Evolutionary conservation across 1,284 basidiomycete genomes (phyloP), one percentile per base, ranked within the genome.

Genomic region (Vanrija pseudolonga): DNA sequence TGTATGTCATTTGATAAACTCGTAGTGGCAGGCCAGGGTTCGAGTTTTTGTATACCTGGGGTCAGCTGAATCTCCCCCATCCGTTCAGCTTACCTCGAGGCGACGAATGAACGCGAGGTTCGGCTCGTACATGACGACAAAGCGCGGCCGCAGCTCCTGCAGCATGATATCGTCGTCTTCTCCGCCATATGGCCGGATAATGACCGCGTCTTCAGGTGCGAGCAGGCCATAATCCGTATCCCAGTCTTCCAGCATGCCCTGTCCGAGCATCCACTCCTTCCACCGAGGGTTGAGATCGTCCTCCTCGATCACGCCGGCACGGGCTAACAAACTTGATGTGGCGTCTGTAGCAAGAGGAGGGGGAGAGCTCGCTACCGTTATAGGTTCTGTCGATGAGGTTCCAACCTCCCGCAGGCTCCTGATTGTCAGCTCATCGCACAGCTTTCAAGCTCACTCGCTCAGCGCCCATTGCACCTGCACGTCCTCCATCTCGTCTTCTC

Each of bases 1-100:
- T 83, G 74, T 98, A 98, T 18, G 92, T 81, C 85, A 98, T 86
- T 72, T 98, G 94, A 73, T 98, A 99, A 4, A 97, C 88, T n/a
- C 93, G 82, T 1, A 98, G 84, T 0, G 83, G 85, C 4, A 93
- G 76, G 0, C 87, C 88, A 1, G 88, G 86, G 73, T 88, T 86
- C 5, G 86, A 83, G 61, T 86, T 87, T 66, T 88, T 84, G 74
- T 94, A 93, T 6, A 91, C 85, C 91, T 93, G 62, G 24, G n/a
- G 39, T 56, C 19, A 54, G 45, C 15, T 17, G 6, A n/a, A n/a
- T n/a, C n/a, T 9, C 3, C 14, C n/a, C 1, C 6, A 19, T 14
- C 15, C 0, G 26, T 2, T 6, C 11, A 39, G 60, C 80, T 60
- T 55, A 92, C 91, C 82, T 99, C 95, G 38, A 99, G 81, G 0